These are phyloP conservation scores for Abrus precatorius DNA, from an alignment of 306 rosid species.

Conservation along the genomic window DNA sequence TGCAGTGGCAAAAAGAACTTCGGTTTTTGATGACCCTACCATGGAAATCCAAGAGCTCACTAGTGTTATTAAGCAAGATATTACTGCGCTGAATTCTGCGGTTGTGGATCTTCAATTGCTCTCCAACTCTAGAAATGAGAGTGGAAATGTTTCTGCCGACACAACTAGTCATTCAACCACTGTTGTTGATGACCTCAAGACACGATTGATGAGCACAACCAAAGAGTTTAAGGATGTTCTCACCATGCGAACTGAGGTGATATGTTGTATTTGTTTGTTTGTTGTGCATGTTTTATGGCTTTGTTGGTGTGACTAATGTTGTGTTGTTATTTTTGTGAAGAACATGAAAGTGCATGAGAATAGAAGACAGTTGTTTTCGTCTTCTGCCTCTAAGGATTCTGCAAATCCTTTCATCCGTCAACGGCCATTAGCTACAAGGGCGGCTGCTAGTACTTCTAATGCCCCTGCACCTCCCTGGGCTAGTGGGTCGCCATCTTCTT, in stretches of 20 bases:
- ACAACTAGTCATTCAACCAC: constrained; percentile 90
- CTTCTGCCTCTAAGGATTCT: constrained; percentile 79
- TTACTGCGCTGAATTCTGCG: constrained; percentile 91
- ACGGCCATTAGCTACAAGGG: constrained; percentile 81
- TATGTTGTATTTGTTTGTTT: background rate
- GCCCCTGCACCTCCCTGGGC: constrained; percentile 95
- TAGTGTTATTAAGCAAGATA: constrained; percentile 89
- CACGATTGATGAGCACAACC: constrained; percentile 87
- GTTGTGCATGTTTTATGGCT: background rate
- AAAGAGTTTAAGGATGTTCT: constrained; percentile 97
- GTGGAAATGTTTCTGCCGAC: constrained; percentile 78
- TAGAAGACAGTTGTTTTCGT: constrained; percentile 87
- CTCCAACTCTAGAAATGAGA: constrained; percentile 71
- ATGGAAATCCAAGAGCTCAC: constrained; percentile 97
- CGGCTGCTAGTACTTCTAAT: constrained; percentile 74
- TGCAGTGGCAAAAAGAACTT: constrained; percentile 93
- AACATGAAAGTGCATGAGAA: constrained; percentile 93
- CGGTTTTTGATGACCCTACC: constrained; percentile 91
- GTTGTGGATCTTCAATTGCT: constrained; percentile 91
- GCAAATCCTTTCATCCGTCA: constrained; percentile 94
- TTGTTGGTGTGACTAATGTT: constrained; percentile 12
- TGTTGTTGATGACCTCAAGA: constrained; percentile 94
- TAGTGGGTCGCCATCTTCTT: constrained; percentile 68
- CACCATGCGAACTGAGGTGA: constrained; percentile 94
- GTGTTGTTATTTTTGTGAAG: constrained; percentile 58